A percentile compares a stretch with the other conserved stretches of the same genome.
phyloP scores from a whole-genome alignment of 768 basidiomycete genomes.

The Austroboletus festivus region DNA sequence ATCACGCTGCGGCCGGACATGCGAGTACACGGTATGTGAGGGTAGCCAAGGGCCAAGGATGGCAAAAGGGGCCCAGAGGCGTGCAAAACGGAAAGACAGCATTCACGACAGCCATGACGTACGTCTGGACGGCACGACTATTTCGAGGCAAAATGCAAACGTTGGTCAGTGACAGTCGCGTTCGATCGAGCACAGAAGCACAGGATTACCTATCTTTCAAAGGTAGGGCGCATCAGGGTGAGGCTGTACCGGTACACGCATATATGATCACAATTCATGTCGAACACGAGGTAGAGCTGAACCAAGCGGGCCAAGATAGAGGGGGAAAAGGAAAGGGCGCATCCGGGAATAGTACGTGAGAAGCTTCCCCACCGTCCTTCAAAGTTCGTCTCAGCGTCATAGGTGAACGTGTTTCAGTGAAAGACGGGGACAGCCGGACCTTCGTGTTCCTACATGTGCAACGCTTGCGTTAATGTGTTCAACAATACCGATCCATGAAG shows the following conservation, averaged over 20 bases:
- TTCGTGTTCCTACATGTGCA: background rate
- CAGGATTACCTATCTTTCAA: slow-evolving; percentile 9
- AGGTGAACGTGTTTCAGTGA: slow-evolving; percentile 11
- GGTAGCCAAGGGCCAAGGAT: slow-evolving; percentile 6
- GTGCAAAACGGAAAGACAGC: slow-evolving; percentile 8
- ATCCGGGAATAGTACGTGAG: slow-evolving; percentile 7
- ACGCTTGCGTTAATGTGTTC: background rate
- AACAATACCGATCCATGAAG: slow-evolving; percentile 2
- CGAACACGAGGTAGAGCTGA: slow-evolving; percentile 24
- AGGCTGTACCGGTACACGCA: slow-evolving; percentile 16
- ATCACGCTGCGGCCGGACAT: slow-evolving; percentile 20
- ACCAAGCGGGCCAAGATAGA: slow-evolving; percentile 5
- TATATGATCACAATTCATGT: slow-evolving; percentile 13
- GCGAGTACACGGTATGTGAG: slow-evolving; percentile 9
- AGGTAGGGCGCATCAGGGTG: slow-evolving; percentile 1
- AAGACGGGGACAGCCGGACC: slow-evolving; percentile 3
- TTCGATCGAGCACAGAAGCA: slow-evolving; percentile 12
- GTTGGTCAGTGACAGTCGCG: slow-evolving; percentile 7
- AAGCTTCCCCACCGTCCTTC: slow-evolving; percentile 8
- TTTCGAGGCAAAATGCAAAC: slow-evolving; percentile 26
- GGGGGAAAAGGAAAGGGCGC: slow-evolving; percentile 7
- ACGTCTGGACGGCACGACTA: slow-evolving; percentile 16
- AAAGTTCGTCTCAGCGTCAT: slow-evolving; percentile 5
- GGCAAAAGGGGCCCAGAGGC: slow-evolving; percentile 14
- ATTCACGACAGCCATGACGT: slow-evolving; percentile 28